phyloP scores from a whole-genome alignment of 176 grass and related monocot genomes.

The Chrysopogon serrulatus region DNA sequence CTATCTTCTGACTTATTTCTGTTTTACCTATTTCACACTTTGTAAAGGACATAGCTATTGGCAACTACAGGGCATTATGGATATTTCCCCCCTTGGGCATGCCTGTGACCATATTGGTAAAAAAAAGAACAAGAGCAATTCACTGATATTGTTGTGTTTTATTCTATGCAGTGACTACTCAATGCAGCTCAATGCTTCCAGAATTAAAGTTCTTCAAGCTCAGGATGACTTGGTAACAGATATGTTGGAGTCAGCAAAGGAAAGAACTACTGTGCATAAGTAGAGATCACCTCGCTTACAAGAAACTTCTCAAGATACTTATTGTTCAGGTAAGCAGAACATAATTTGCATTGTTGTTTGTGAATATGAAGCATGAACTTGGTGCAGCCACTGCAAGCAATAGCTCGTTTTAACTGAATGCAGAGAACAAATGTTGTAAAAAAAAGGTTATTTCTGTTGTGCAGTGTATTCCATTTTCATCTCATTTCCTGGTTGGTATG shows the following conservation, averaged over 20 bases:
- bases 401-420: not conserved
- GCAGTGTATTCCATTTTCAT: not conserved
- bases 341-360: not conserved
- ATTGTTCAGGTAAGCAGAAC: constrained; percentile 63
- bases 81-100: not conserved
- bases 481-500: not conserved
- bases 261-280: constrained; percentile 64
- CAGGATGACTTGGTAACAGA: constrained; percentile 74
- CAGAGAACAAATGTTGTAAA: not conserved
- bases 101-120: too few relatives aligned
- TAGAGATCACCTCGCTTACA: constrained; percentile 45
- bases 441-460: not conserved
- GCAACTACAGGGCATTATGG: not conserved
- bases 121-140: too few relatives aligned
- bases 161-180: constrained; percentile 63
- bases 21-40: not conserved
- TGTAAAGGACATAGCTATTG: not conserved
- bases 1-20: constrained; percentile 22
- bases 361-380: not conserved
- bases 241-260: constrained; percentile 62
- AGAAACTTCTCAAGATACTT: constrained; percentile 61
- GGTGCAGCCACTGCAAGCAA: not conserved
- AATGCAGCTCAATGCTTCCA: constrained; percentile 74
- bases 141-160: constrained; percentile 9
- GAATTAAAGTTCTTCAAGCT: constrained; percentile 79